A percentile compares a stretch with the other conserved stretches of the same genome.
Conservation (phyloP, 768 basidiomycete species). For the Boletus subparvulus region DNA sequence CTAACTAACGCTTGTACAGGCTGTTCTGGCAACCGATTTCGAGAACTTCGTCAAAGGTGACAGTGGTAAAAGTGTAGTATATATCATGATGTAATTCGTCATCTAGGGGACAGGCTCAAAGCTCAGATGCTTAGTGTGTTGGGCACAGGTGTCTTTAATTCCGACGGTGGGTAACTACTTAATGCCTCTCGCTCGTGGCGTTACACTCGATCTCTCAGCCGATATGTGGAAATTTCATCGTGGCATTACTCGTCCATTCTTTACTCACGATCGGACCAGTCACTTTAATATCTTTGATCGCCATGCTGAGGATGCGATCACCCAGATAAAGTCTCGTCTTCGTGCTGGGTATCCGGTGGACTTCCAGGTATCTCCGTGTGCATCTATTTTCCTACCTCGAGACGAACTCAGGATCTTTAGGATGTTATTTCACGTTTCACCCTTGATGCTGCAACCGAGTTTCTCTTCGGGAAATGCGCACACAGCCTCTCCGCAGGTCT, state of each 20-base stretch:
- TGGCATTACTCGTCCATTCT: slow-evolving; percentile 64
- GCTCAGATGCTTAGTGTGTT: slow-evolving; percentile 47
- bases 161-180: slow-evolving; percentile 46
- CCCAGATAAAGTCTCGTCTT: slow-evolving; percentile 48
- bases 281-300: slow-evolving; percentile 63
- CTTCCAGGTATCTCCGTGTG: slow-evolving; percentile 44
- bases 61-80: background rate
- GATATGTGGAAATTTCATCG: slow-evolving; percentile 64
- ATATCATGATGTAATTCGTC: background rate
- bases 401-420: slow-evolving; percentile 23
- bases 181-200: no score
- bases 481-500: slow-evolving; percentile 50
- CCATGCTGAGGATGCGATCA: slow-evolving; percentile 46
- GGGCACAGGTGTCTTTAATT: slow-evolving; percentile 69
- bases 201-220: slow-evolving; percentile 27
- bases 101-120: slow-evolving; percentile 36
- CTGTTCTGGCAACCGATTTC: slow-evolving; percentile 57
- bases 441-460: slow-evolving; percentile 65
- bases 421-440: slow-evolving; percentile 63
- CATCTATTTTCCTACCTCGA: background rate
- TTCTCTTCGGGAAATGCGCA: slow-evolving; percentile 63
- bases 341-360: slow-evolving; percentile 53
- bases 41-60: slow-evolving; percentile 59
- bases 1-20: slow-evolving; percentile 11
- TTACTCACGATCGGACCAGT: slow-evolving; percentile 56